Evolutionary conservation across 2,329 filamentous ascomycete species (phyloP).

Genomic region (Ceratocystis papillata): DNA sequence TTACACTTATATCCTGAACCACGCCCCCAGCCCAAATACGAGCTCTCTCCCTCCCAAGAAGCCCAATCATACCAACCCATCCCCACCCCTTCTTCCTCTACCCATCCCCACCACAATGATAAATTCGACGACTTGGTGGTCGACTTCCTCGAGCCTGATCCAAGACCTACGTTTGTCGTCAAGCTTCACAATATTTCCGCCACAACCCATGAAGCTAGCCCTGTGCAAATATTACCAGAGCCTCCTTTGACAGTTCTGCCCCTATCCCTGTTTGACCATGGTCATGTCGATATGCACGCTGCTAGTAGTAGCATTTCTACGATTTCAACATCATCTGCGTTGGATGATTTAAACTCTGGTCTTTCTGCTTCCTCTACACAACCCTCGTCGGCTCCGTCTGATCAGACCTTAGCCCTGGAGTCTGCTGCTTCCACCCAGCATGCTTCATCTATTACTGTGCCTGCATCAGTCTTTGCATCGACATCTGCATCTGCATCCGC

Average conservation of each 20-base stretch:
- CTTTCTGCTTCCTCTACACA: slow-evolving; percentile 17
- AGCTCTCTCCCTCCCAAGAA: neutral
- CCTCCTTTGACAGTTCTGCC: neutral
- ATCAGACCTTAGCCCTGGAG: neutral
- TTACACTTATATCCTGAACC: neutral
- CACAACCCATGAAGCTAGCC: neutral
- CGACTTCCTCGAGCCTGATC: slow-evolving; percentile 36
- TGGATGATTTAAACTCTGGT: slow-evolving; percentile 22
- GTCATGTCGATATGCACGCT: neutral
- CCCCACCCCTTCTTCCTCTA: neutral
- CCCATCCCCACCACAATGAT: neutral
- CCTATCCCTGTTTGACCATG: slow-evolving; percentile 15
- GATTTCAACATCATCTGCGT: slow-evolving; percentile 13
- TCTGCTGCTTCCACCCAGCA: slow-evolving; percentile 1
- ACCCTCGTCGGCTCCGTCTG: slow-evolving; percentile 14
- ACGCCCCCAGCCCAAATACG: neutral
- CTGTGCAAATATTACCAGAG: neutral
- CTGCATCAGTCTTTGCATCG: neutral
- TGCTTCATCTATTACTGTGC: neutral
- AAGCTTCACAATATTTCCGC: slow-evolving; percentile 4
- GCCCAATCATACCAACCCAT: neutral
- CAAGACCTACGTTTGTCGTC: slow-evolving; percentile 35
- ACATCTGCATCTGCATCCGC: neutral
- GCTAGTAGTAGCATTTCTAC: slow-evolving; percentile 16
- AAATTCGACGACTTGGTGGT: slow-evolving; percentile 27